These are phyloP conservation scores for Antitrichia curtipendula DNA, from an alignment of 225 moss, liverwort and hornwort genomes.

Conservation along the genomic window DNA sequence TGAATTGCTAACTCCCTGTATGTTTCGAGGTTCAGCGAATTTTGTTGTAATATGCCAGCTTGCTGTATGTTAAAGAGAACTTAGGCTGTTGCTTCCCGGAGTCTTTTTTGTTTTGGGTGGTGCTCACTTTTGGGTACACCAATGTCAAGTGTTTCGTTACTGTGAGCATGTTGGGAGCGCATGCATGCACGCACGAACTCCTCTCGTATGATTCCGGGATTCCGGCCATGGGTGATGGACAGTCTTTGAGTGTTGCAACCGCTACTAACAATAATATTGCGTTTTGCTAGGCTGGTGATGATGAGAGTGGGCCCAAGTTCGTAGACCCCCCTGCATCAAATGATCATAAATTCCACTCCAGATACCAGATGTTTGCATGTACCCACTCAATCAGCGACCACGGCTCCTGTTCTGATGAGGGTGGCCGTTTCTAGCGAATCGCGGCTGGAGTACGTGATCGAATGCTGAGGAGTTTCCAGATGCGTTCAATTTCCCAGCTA, in stretches of 20 bases:
- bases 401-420: not conserved
- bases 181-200: not conserved
- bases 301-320: not conserved
- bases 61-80: not conserved
- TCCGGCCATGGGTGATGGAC: not conserved
- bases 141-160: not conserved
- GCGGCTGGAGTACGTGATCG: not conserved
- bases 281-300: not conserved
- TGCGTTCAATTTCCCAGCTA: not conserved
- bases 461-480: not conserved
- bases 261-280: not conserved
- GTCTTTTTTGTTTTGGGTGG: not conserved
- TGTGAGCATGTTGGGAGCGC: not conserved
- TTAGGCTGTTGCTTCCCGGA: not conserved
- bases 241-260: not conserved
- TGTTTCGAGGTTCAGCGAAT: not conserved
- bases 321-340: conserved; percentile 3
- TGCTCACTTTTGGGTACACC: not conserved
- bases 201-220: not conserved
- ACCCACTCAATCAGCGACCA: not conserved
- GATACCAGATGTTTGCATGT: not conserved
- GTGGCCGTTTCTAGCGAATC: not conserved
- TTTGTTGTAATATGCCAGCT: not conserved
- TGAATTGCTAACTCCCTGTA: not conserved
- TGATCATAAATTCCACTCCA: not conserved